Percentiles rank a stretch among this genome's conserved stretches.
These are phyloP conservation scores for Alnus glutinosa DNA, from an alignment of 306 rosid species.

Conservation along the genomic window DNA sequence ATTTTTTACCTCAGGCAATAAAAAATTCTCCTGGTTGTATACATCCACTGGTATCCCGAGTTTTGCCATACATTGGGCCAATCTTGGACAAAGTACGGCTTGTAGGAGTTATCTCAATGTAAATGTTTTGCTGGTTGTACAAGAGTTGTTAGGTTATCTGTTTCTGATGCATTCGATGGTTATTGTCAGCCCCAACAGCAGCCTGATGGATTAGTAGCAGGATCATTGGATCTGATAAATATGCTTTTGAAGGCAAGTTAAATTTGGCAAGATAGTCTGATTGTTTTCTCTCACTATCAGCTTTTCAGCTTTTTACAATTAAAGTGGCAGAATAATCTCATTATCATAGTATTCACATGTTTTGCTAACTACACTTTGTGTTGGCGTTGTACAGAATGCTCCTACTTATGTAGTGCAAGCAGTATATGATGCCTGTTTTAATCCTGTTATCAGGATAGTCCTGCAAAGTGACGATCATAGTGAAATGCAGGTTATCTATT, in stretches of 20 bases:
- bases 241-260: constrained; percentile 91
- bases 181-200: constrained; percentile 75
- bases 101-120: constrained; percentile 22
- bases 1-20: constrained; percentile 60
- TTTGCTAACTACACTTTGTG: constrained; percentile 42
- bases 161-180: constrained; percentile 39
- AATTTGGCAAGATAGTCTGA: constrained; percentile 26
- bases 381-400: constrained; percentile 72
- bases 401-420: constrained; percentile 75
- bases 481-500: constrained; percentile 80
- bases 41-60: constrained; percentile 72
- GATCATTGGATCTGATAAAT: constrained; percentile 84
- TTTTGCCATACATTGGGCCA: constrained; percentile 70
- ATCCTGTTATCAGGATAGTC: constrained; percentile 54
- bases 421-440: constrained; percentile 73
- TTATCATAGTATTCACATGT: constrained; percentile 12
- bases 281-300: constrained; percentile 4
- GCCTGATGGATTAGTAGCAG: constrained; percentile 85
- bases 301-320: constrained; percentile 17
- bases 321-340: constrained; percentile 14
- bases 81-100: constrained; percentile 65
- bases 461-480: constrained; percentile 87
- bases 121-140: constrained; percentile 17
- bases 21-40: constrained; percentile 81
- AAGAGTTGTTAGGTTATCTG: background rate